These are phyloP conservation scores for Monosporascus ibericus DNA, from an alignment of 2,329 filamentous ascomycete genomes.

Conservation along the genomic window DNA sequence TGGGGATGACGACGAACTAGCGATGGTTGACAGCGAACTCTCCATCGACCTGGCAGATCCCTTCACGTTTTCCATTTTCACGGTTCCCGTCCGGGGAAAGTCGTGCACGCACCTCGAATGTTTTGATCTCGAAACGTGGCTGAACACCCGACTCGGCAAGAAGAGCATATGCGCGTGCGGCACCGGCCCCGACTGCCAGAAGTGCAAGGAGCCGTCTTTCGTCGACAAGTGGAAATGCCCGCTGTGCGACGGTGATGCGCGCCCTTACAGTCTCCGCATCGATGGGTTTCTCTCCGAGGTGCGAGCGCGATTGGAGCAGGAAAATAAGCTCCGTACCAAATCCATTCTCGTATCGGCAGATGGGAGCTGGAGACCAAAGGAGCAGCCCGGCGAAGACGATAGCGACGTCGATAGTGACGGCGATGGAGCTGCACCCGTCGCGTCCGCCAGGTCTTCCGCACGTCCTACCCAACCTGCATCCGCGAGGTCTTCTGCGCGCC, in stretches of 20 bases:
- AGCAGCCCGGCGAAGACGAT: constrained; percentile 26
- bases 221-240: constrained; percentile 82
- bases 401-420: constrained; percentile 25
- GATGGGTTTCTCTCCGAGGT: constrained; percentile 70
- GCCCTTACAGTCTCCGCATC: constrained; percentile 63
- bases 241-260: constrained; percentile 70
- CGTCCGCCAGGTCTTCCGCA: constrained; percentile 5
- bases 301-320: constrained; percentile 43
- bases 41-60: constrained; percentile 61
- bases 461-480: constrained; percentile 4
- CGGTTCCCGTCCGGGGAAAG: constrained; percentile 63
- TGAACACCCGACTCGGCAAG: constrained; percentile 56
- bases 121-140: constrained; percentile 81
- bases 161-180: constrained; percentile 26
- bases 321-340: constrained; percentile 43
- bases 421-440: constrained; percentile 10
- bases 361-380: constrained; percentile 55
- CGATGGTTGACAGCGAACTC: constrained; percentile 51
- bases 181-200: constrained; percentile 28
- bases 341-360: constrained; percentile 58
- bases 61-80: constrained; percentile 59
- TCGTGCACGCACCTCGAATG: constrained; percentile 76
- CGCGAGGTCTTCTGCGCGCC: constrained; percentile 3
- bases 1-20: constrained; percentile 56
- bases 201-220: constrained; percentile 44